Evolutionary conservation across 768 basidiomycete species (phyloP).

Genomic region (Amanita rubescens): DNA sequence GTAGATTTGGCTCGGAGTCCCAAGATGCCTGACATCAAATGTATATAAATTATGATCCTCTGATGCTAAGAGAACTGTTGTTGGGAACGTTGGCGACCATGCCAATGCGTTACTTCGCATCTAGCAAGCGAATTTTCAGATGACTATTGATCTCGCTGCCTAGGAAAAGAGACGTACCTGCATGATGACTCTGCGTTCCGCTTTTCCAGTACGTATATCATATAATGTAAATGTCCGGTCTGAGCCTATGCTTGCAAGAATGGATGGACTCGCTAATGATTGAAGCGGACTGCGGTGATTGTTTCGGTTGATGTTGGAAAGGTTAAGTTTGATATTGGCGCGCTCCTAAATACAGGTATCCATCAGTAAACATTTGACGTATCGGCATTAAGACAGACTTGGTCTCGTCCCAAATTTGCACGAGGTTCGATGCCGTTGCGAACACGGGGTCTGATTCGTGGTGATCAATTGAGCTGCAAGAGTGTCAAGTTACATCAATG

Average conservation of each 20-base stretch:
- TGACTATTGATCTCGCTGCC: neutral
- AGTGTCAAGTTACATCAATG: neutral
- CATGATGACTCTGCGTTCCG: conserved; percentile 87
- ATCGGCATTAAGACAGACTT: conserved; percentile 44
- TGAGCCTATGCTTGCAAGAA: conserved; percentile 91
- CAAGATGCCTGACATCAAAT: conserved; percentile 86
- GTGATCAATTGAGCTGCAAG: conserved; percentile 81
- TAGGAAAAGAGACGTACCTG: conserved; percentile 41
- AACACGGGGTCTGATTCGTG: conserved; percentile 86
- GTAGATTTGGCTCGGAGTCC: conserved; percentile 84
- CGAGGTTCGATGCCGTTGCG: conserved; percentile 86
- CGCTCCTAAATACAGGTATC: conserved; percentile 42
- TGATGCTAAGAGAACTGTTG: conserved; percentile 85
- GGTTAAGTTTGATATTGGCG: conserved; percentile 79
- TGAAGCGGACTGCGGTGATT: conserved; percentile 83
- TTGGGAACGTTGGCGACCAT: conserved; percentile 97
- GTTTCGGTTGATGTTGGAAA: conserved; percentile 88
- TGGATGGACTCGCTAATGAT: conserved; percentile 88
- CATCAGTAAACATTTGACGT: neutral
- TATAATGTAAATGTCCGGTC: conserved; percentile 96
- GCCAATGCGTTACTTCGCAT: conserved; percentile 87
- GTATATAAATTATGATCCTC: conserved; percentile 99
- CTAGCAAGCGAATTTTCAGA: conserved; percentile 22
- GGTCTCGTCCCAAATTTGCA: conserved; percentile 98
- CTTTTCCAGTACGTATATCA: conserved; percentile 95